phyloP scores from a whole-genome alignment of 371 early-diverging fungal species.

The Apophysomyces trapeziformis region DNA sequence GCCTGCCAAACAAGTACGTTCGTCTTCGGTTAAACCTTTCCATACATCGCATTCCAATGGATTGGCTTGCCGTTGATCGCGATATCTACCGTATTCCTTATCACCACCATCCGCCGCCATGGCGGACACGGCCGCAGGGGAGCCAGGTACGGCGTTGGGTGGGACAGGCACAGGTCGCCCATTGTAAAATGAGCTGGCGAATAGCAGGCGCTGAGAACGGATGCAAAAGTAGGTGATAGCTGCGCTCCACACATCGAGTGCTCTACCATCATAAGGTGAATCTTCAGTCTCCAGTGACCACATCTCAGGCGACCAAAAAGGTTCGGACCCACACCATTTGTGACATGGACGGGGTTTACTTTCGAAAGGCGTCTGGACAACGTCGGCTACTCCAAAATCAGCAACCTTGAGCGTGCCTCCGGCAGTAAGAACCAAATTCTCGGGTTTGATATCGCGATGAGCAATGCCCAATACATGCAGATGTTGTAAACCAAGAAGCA shows the following conservation, averaged over 20 bases:
- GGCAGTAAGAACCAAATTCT: conserved; percentile 90
- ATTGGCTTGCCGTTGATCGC: conserved; percentile 30
- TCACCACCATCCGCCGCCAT: conserved; percentile 38
- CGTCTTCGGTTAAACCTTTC: conserved; percentile 25
- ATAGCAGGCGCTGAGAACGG: conserved; percentile 73
- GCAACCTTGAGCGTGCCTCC: conserved; percentile 92
- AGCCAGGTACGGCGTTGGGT: conserved; percentile 28
- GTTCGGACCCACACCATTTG: conserved; percentile 86
- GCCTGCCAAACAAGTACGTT: conserved; percentile 36
- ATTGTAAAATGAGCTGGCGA: conserved; percentile 42
- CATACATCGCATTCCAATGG: conserved; percentile 34
- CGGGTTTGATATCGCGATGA: conserved; percentile 87
- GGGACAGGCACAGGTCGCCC: conserved; percentile 25
- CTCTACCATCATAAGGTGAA: conserved; percentile 72
- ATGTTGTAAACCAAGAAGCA: conserved; percentile 94
- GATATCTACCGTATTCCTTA: conserved; percentile 28
- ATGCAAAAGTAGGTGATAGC: conserved; percentile 85
- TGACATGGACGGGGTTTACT: conserved; percentile 65
- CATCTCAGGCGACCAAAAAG: conserved; percentile 91
- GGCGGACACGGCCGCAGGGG: conserved; percentile 42
- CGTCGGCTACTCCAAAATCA: conserved; percentile 97
- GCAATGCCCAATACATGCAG: conserved; percentile 93
- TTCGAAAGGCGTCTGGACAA: conserved; percentile 83
- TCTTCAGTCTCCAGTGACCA: conserved; percentile 54
- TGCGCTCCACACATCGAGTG: conserved; percentile 85